Evolutionary conservation across 2,329 filamentous ascomycete genomes (phyloP), one percentile per base, ranked within the genome.

Genomic region (Diplodia scrobiculata): DNA sequence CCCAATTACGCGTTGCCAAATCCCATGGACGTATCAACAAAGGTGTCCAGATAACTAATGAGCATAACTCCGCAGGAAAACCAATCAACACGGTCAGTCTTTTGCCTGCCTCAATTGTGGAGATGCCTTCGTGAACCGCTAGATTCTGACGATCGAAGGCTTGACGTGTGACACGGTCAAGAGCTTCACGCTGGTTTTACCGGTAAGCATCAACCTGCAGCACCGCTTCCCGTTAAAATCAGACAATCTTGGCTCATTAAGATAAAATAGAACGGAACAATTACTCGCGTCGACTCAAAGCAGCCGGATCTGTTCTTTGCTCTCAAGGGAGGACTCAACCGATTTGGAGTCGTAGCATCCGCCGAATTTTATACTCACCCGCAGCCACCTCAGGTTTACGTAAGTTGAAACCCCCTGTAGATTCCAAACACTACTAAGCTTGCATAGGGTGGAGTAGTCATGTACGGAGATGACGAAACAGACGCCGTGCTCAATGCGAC

Each of bases 341-440:
- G 78, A 54, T 77, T 78, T 58, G 77, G 75, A 10, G 72, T 78
- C 45, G 74, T 79, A 3, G 77, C 78, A 1, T 59, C 55, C 17
- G 55, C 38, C 14, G 21, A 47, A 19, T 59, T 41, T 19, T 25
- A 27, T 17, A 59, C 55, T 7, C 55, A 59, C 14, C 36, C n/a
- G 10, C 55, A 59, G 25, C 17, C 55, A 4, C 21, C 36, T 32
- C 34, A 59, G 14, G 14, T 59, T 3, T 60, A 60, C 25, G 55
- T 60, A 60, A 47, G 38, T 19, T 17, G 6, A 1, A 10, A 14
- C 2, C 27, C n/a, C 25, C 10, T 1, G n/a, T 9, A 45, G 7
- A 45, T 10, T 3, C 7, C 5, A 10, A 19, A 7, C 17, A 11
- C 17, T n/a, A 36, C 29, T 19, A 1, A 47, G 13, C 3, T 5